Base-by-base conservation (phyloP, 2,329 filamentous ascomycete species). In the Aspergillus pseudoglaucus region DNA sequence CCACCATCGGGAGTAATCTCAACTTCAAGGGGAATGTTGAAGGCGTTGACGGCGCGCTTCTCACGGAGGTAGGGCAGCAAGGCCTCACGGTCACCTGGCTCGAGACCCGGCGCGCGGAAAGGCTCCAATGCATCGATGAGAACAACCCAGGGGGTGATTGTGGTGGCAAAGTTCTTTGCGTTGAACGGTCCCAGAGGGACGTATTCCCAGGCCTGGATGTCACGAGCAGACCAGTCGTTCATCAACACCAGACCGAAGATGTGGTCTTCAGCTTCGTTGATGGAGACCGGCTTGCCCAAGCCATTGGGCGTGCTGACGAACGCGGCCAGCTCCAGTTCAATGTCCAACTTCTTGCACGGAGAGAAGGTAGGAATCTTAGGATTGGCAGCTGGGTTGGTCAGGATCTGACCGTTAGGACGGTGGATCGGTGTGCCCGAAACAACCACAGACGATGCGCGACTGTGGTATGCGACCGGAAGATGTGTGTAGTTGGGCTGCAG, bases 181-280 rank as follows among this genome's bases (percentile, higher is more conserved):
- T 88, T 90, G 71, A 93, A 91, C 0, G 88, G 88, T 0, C 88
- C 88, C 6, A 91, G 71, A 0, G 88, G 88, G 7, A 90, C 78
- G 56, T 90, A 90, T 67, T 94, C 88, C 87, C 87, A 93, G 0
- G 79, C 79, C 63, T 94, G 88, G 44, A 93, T 84, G 58, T 93
- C 88, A 53, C 88, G 75, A 4, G 88, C 88, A 47, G 84, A 88
- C 88, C 88, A 94, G 67, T 94, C 88, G 58, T 94, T 94, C 75
- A 94, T 79, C 48, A 94, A 69, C 0, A 93, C 88, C 22, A 88
- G 76, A 12, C 88, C 88, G 60, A 93, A 93, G 23, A 94, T 76
- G 58, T 83, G 76, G 15, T 87, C 78, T 46, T 84, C 81, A 0
- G 88, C 88, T 40, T 84, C 71, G 2, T 72, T 69, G 18, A 90